A percentile compares a stretch with the other conserved stretches of the same genome.
phyloP scores from a whole-genome alignment of 2,329 filamentous ascomycete genomes.

The Pleurostoma richardsiae region DNA sequence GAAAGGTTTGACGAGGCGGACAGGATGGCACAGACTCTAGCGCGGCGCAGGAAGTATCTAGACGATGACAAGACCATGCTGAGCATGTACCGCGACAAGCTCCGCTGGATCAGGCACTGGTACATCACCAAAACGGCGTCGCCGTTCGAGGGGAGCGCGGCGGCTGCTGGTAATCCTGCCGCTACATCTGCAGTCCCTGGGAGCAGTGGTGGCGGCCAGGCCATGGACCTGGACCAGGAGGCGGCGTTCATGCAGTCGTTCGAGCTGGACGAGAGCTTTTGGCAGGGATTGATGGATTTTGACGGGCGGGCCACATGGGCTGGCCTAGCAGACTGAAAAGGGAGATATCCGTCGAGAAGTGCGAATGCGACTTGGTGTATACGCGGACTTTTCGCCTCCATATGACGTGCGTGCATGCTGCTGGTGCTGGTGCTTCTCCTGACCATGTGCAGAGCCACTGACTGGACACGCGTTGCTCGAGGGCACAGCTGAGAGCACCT shows the following conservation, averaged over 20 bases:
- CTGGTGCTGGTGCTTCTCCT: too few species aligned
- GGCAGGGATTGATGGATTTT: conserved; percentile 9
- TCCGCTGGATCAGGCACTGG: conserved; percentile 35
- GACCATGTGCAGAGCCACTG: too few species aligned
- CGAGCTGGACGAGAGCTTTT: conserved; percentile 8
- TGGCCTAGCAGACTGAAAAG: not conserved
- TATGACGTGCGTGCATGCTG: too few species aligned
- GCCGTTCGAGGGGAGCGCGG: not conserved
- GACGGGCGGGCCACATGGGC: not conserved
- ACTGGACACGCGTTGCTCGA: too few species aligned
- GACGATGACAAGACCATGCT: conserved; percentile 23
- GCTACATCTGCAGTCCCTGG: not conserved
- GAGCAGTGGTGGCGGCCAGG: not conserved
- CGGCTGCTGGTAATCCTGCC: not conserved
- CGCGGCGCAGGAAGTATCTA: conserved; percentile 10
- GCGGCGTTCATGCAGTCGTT: conserved; percentile 1
- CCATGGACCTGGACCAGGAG: not conserved
- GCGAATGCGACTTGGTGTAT: too few species aligned
- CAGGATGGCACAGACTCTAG: conserved; percentile 4
- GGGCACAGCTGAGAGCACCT: too few species aligned
- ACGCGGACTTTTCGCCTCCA: too few species aligned
- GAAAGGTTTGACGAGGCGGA: conserved; percentile 25
- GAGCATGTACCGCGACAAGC: conserved; percentile 25
- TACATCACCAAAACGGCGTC: conserved; percentile 9
- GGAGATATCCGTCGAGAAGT: not conserved